Evolutionary conservation across 495 filamentous ascomycete genomes (phyloP).

Genomic region (Talaromyces wortmannii): DNA sequence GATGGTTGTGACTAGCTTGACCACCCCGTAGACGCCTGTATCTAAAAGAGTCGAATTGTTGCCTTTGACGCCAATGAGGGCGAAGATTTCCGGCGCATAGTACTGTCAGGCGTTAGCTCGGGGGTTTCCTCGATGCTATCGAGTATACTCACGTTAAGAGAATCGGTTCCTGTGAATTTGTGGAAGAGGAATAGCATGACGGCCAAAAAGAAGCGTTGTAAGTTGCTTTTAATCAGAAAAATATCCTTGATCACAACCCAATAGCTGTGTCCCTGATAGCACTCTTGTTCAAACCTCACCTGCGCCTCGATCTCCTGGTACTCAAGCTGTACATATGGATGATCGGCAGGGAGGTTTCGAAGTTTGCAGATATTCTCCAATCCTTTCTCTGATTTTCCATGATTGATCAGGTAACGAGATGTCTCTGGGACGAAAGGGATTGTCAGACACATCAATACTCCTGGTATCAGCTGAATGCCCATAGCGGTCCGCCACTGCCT

Average conservation of each 20-base stretch:
- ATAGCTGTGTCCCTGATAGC: too few species aligned
- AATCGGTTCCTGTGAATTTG: too few species aligned
- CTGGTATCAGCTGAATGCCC: constrained; percentile 50
- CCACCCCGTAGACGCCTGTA: constrained; percentile 36
- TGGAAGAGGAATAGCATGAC: too few species aligned
- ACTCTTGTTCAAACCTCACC: constrained; percentile 18
- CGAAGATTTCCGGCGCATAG: constrained; percentile 37
- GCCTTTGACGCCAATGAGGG: constrained; percentile 25
- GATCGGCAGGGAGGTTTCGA: constrained; percentile 46
- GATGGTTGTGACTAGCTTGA: constrained; percentile 47
- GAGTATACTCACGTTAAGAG: too few species aligned
- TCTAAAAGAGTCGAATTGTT: constrained; percentile 27
- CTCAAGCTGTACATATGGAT: constrained; percentile 49
- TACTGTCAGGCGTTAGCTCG: constrained; percentile 6
- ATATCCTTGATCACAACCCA: constrained; percentile 11
- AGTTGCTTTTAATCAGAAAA: constrained; percentile 7
- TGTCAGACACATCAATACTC: constrained; percentile 28
- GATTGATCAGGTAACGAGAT: constrained; percentile 44
- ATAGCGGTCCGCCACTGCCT: constrained; percentile 22
- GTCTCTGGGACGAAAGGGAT: constrained; percentile 39
- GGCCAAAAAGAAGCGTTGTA: too few species aligned
- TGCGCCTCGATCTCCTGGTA: constrained; percentile 18
- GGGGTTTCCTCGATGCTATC: too few species aligned
- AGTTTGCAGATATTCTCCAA: constrained; percentile 46
- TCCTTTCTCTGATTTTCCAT: constrained; percentile 5